Conservation (phyloP, 176 grass and related monocot species). For the Carex kokanica region DNA sequence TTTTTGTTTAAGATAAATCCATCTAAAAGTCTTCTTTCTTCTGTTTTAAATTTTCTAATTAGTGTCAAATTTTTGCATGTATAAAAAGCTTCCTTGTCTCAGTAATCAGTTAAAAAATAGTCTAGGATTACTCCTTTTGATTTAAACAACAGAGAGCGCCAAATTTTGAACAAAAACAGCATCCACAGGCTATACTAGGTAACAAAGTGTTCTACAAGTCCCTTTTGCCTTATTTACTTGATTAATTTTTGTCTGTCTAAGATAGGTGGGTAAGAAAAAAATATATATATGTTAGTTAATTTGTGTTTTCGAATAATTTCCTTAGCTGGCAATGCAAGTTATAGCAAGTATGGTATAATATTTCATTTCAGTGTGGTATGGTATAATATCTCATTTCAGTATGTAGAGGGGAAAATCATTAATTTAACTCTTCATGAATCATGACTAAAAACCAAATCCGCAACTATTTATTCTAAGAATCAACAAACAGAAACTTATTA, state of each 20-base stretch:
- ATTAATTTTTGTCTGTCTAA: not conserved
- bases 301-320: not conserved
- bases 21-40: not conserved
- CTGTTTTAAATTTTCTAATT: not conserved
- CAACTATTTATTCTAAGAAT: conserved; percentile 14
- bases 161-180: no score
- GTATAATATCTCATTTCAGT: not conserved
- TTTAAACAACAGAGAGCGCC: not conserved
- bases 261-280: not conserved
- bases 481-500: not conserved
- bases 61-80: not conserved
- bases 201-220: not conserved
- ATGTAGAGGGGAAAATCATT: not conserved
- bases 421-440: not conserved
- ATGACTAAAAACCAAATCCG: not conserved
- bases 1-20: conserved; percentile 4
- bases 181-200: not conserved
- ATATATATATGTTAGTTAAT: not conserved
- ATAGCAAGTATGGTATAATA: not conserved
- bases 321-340: conserved; percentile 8
- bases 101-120: not conserved
- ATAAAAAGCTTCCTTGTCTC: not conserved
- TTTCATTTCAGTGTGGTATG: no score
- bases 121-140: not conserved
- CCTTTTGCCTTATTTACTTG: not conserved